These are phyloP conservation scores for Naganishia liquefaciens DNA, from an alignment of 1,284 basidiomycete genomes.

Conservation along the genomic window DNA sequence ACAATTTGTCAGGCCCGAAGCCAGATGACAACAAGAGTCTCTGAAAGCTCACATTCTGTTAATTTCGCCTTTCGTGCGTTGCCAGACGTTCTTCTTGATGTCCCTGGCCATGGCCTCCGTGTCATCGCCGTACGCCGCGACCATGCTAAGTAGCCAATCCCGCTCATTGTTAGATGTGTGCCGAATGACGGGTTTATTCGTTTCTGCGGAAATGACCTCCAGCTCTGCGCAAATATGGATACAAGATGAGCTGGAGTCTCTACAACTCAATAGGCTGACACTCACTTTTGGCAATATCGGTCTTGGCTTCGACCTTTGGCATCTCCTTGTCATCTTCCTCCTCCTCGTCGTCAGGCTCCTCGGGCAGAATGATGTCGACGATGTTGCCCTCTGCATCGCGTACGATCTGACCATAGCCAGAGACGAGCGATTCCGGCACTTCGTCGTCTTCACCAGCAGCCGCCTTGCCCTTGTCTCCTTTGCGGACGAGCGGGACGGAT, in stretches of 20 bases:
- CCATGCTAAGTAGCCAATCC: conserved; percentile 67
- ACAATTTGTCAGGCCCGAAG: neutral
- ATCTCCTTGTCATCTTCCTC: conserved; percentile 45
- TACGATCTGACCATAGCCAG: conserved; percentile 78
- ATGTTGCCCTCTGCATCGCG: conserved; percentile 80
- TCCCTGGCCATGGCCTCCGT: conserved; percentile 76
- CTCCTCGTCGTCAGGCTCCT: conserved; percentile 57
- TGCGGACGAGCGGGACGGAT: conserved; percentile 44
- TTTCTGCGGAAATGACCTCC: conserved; percentile 44
- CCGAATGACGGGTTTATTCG: conserved; percentile 57
- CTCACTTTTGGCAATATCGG: conserved; percentile 53
- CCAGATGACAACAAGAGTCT: neutral
- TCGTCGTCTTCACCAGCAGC: conserved; percentile 27
- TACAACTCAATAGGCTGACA: conserved; percentile 11
- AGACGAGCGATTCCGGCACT: conserved; percentile 26
- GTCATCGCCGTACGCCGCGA: conserved; percentile 72
- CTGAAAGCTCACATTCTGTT: conserved; percentile 48
- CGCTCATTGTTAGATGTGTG: conserved; percentile 71
- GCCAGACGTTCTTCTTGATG: conserved; percentile 74
- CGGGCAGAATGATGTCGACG: conserved; percentile 70
- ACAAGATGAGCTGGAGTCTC: neutral
- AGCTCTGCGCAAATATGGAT: conserved; percentile 40
- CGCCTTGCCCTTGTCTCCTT: conserved; percentile 28
- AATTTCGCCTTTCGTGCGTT: conserved; percentile 83
- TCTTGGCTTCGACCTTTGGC: conserved; percentile 49